Conservation (phyloP, 2,329 filamentous ascomycete genomes). For the Apiospora pterosperma region DNA sequence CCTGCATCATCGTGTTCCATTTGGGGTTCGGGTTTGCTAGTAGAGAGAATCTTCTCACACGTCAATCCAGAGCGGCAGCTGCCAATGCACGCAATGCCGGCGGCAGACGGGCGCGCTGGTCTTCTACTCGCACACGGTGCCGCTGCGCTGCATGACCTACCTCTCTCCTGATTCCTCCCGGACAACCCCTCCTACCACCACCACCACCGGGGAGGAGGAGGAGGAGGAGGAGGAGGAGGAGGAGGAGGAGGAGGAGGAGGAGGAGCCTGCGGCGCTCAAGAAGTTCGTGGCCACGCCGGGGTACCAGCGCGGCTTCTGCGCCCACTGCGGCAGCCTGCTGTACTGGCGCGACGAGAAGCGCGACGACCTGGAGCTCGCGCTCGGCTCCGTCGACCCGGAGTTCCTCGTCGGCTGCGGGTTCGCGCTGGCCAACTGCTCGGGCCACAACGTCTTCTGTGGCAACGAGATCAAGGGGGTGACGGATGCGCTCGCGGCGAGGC, state of each 20-base stretch:
- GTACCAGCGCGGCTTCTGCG: neutral
- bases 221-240: neutral
- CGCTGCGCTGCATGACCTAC: slow-evolving; percentile 32
- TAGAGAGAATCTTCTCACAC: neutral
- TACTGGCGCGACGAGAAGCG: neutral
- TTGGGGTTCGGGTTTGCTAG: too few relatives aligned
- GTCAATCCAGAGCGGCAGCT: slow-evolving; percentile 37
- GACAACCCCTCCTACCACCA: too few relatives aligned
- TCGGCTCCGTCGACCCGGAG: neutral
- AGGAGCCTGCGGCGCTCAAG: slow-evolving; percentile 18
- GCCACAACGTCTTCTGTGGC: neutral
- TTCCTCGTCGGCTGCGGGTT: slow-evolving; percentile 5
- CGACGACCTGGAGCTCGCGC: neutral
- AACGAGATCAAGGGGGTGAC: slow-evolving; percentile 3
- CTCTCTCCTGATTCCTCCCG: slow-evolving; percentile 5
- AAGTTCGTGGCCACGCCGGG: slow-evolving; percentile 36
- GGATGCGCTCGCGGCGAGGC: neutral
- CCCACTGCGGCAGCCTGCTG: neutral
- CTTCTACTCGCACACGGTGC: slow-evolving; percentile 36
- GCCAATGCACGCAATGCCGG: slow-evolving; percentile 55
- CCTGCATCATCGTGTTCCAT: too few relatives aligned
- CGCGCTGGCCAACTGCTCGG: neutral
- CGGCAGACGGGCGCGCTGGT: slow-evolving; percentile 47
- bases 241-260: neutral
- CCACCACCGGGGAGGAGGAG: slow-evolving; percentile 17